Base-by-base conservation (phyloP, 441 rosid genomes). In the Mallotus japonicus region DNA sequence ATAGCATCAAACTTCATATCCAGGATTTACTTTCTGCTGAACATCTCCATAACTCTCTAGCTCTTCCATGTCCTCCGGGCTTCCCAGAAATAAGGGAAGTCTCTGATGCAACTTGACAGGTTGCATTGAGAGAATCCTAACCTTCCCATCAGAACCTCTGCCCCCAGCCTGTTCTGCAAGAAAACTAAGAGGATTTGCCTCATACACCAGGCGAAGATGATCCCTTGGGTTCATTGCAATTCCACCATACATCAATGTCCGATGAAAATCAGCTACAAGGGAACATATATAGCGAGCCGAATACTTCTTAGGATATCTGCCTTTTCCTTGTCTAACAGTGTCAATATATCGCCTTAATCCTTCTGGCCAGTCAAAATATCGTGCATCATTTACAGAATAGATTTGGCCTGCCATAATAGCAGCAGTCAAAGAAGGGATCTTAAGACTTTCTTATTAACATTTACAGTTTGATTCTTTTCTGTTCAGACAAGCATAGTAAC, bases 231-330 rank as follows among this genome's bases (percentile, higher is more conserved):
- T 92, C 98, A 94, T 94, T 75, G 95, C 93, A 17, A 94, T 81
- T 20, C 98, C 97, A 20, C 97, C 98, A 72, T 92, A 94, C 81
- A 94, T 73, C 54, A 94, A 54, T 5, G 98, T 94, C 73, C 98
- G 82, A 66, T 94, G 97, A 71, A 92, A 90, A 82, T 94, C 98
- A 74, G 98, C 97, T 53, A 94, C 97, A 46, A 94, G 82, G 65
- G 96, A 94, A 77, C 97, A 94, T 78, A 94, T 88, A 73, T 94
- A 94, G 42, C 97, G 92, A 0, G 98, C 98, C 1, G 98, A 94
- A 69, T 94, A 92, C 67, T 94, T 94, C 82, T 92, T 94, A 0
- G 93, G 96, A 76, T 87, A 86, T 73, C 83, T 75, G 53, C 98
- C 98, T 86, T 92, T 94, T 59, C 97, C 97, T 85, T 89, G 95